These are phyloP conservation scores for Stentor coeruleus DNA, from an alignment of 73 alveolate genomes.

Conservation along the genomic window DNA sequence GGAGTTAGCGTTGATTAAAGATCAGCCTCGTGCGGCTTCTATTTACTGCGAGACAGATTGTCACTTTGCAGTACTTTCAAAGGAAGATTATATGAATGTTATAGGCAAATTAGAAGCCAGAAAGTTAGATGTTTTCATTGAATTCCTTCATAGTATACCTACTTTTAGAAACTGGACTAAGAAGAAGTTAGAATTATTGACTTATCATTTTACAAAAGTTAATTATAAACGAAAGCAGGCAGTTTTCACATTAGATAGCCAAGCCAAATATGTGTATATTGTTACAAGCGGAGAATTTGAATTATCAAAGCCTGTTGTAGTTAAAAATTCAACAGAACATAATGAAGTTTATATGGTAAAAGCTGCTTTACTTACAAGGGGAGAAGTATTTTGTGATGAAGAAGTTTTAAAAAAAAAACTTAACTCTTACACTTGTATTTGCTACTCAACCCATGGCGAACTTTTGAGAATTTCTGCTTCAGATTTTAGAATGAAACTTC, in stretches of 20 bases:
- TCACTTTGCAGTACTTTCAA: slow-evolving; percentile 19
- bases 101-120: slow-evolving; percentile 34
- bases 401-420: not conserved
- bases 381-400: slow-evolving; percentile 17
- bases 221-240: slow-evolving; percentile 1
- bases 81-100: slow-evolving; percentile 21
- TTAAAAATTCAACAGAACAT: not conserved
- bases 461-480: not conserved
- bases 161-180: slow-evolving; percentile 38
- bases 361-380: not conserved
- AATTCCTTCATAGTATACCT: slow-evolving; percentile 34
- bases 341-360: not conserved
- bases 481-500: not conserved
- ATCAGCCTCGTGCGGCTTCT: slow-evolving; percentile 63
- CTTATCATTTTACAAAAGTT: not conserved
- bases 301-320: not conserved
- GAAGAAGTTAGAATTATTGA: slow-evolving; percentile 20
- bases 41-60: not conserved
- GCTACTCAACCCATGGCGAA: not conserved
- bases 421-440: not conserved
- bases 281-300: not conserved
- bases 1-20: slow-evolving; percentile 53
- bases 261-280: slow-evolving; percentile 2
- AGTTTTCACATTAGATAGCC: not conserved
- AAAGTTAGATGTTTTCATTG: slow-evolving; percentile 30